Conservation (phyloP, 2,329 filamentous ascomycete genomes). For the Cordyceps cateniannulata region DNA sequence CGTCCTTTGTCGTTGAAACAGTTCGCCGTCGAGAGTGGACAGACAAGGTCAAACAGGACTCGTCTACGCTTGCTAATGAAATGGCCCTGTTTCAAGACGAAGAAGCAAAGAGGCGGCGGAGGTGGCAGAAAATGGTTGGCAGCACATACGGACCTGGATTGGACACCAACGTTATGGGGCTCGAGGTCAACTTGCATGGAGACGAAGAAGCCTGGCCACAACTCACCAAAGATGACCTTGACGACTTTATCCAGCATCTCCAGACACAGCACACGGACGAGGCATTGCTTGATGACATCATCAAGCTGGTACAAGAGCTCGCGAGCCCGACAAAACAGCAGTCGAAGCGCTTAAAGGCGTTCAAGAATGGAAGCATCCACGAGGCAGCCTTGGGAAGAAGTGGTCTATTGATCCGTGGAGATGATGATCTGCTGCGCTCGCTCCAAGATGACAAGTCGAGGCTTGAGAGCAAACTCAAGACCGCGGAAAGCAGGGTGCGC, state of each 20-base stretch:
- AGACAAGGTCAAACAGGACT: slow-evolving; percentile 83
- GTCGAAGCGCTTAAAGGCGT: slow-evolving; percentile 79
- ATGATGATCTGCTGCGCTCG: slow-evolving; percentile 70
- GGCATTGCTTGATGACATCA: slow-evolving; percentile 62
- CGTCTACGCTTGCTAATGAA: slow-evolving; percentile 82
- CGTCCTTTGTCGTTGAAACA: slow-evolving; percentile 79
- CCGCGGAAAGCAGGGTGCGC: slow-evolving; percentile 82
- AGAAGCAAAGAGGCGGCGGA: slow-evolving; percentile 79
- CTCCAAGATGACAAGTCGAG: slow-evolving; percentile 79
- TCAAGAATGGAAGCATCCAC: slow-evolving; percentile 93
- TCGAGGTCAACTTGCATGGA: slow-evolving; percentile 80
- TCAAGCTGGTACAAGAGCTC: slow-evolving; percentile 71
- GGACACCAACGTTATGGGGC: slow-evolving; percentile 64
- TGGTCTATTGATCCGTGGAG: slow-evolving; percentile 77
- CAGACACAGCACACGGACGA: slow-evolving; percentile 59
- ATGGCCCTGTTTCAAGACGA: slow-evolving; percentile 90
- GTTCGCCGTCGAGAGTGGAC: slow-evolving; percentile 84
- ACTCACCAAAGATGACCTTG: slow-evolving; percentile 68
- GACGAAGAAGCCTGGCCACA: slow-evolving; percentile 75
- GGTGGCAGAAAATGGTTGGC: slow-evolving; percentile 83
- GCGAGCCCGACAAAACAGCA: slow-evolving; percentile 80
- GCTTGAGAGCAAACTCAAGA: slow-evolving; percentile 66
- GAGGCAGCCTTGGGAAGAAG: slow-evolving; percentile 84
- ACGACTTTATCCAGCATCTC: slow-evolving; percentile 63
- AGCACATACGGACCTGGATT: slow-evolving; percentile 62